Percentiles rank a stretch among this genome's conserved stretches.
phyloP scores from a whole-genome alignment of 768 basidiomycete genomes.

The Lyophyllum decastes region DNA sequence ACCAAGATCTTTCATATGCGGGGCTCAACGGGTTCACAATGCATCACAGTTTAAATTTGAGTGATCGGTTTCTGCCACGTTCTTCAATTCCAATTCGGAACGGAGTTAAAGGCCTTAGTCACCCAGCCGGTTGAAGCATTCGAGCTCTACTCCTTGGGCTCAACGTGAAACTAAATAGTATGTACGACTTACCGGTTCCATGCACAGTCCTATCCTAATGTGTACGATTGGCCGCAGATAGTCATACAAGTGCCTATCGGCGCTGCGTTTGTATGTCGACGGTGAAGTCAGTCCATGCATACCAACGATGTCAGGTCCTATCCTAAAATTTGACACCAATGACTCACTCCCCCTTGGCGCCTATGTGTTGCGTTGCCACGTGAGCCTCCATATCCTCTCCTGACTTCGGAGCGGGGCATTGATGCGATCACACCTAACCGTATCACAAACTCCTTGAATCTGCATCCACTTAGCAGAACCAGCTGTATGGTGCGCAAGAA shows the following conservation, averaged over 20 bases:
- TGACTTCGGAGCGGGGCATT: neutral
- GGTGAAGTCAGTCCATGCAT: too few species aligned
- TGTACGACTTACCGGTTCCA: neutral
- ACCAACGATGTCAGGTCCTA: neutral
- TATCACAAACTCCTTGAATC: neutral
- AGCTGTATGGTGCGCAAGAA: neutral
- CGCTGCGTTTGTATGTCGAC: neutral
- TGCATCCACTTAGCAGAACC: neutral
- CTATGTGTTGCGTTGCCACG: neutral
- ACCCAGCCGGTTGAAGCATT: neutral
- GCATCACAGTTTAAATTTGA: neutral
- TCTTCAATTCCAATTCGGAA: neutral
- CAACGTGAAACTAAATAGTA: neutral
- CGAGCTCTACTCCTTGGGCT: neutral
- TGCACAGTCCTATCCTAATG: neutral
- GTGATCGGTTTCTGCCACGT: neutral
- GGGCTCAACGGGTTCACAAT: neutral
- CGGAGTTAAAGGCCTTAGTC: neutral
- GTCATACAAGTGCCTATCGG: neutral
- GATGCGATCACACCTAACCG: neutral
- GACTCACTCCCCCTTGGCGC: neutral
- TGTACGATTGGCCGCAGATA: neutral
- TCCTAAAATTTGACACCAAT: neutral
- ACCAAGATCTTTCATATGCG: neutral
- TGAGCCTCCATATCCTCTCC: neutral